Conservation (phyloP, 257 asterid species). For the Capsicum pubescens region DNA sequence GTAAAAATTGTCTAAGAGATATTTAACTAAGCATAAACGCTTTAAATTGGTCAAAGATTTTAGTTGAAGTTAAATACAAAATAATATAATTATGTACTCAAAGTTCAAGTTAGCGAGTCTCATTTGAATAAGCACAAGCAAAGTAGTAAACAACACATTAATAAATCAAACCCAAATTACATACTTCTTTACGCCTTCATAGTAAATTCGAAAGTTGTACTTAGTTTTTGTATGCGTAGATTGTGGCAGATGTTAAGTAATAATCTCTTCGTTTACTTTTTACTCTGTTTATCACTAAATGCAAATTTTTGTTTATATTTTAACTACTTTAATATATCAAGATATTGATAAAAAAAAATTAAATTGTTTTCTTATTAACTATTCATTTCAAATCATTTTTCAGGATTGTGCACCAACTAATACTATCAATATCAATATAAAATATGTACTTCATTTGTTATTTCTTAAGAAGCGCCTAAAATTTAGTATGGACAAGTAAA, state of each 20-base stretch:
- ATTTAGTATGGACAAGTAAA: too few species aligned
- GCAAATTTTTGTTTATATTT: too few species aligned
- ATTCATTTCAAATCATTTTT: too few species aligned
- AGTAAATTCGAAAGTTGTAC: background rate
- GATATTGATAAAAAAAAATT: too few species aligned
- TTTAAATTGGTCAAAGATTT: background rate
- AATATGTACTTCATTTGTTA: too few species aligned
- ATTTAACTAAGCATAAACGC: background rate
- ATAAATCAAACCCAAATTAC: background rate
- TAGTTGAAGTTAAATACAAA: background rate
- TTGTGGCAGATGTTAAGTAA: background rate
- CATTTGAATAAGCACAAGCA: conserved; percentile 11
- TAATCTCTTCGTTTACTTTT: too few species aligned
- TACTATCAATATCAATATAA: too few species aligned
- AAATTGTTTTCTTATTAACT: too few species aligned
- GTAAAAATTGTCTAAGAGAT: background rate
- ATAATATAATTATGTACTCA: background rate
- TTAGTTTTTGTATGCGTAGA: background rate
- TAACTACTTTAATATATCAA: too few species aligned
- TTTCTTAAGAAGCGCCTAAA: too few species aligned
- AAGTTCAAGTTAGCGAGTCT: conserved; percentile 7
- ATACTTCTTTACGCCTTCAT: background rate
- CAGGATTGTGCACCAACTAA: too few species aligned
- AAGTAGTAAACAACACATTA: background rate
- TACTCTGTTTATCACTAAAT: too few species aligned